Evolutionary conservation across 768 basidiomycete genomes (phyloP), one percentile per base, ranked within the genome.

Genomic region (Boletus subcaerulescens): DNA sequence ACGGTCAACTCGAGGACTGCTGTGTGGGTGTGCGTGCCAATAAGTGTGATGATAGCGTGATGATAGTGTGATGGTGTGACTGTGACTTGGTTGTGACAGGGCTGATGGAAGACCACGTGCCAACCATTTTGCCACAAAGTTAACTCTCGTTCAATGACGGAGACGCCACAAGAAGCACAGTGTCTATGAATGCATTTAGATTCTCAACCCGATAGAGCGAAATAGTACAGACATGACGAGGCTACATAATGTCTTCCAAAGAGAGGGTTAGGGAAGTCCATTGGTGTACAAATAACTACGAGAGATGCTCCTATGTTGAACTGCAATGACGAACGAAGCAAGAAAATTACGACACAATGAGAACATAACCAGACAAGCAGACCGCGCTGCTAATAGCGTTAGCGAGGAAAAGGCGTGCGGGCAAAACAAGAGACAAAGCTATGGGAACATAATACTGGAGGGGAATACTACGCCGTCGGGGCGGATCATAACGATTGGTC

Each of bases 391-490:
- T 52, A 44, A 67, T 60, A 65, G 60, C 61, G 45, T 63, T 60
- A 59, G 5, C 56, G 47, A 55, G 31, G 20, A 57, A 52, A 57
- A 50, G 55, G 59, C 51, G 35, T 57, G 59, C 57, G 36, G 32
- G 58, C 47, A 58, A 46, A 49, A 49, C 47, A 39, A 45, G 10
- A 38, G 46, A 53, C 38, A 51, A 43, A 51, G 72, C 80, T 83
- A 91, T 35, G 89, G 89, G 77, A 91, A 92, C 80, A 86, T 81
- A 32, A 83, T 79, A 64, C 77, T 85, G 24, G 91, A 91, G 8
- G 92, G 93, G 77, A 91, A 91, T 50, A 94, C 86, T 56, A 94
- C 84, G 44, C 92, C 92, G 65, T 95, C 92, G 11, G 83, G 80
- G 47, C 92, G 84, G 53, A 93, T 83, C 65, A 94, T 82, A 59